Conservation (phyloP, 2,329 filamentous ascomycete genomes). For the Pezicula carpinea region DNA sequence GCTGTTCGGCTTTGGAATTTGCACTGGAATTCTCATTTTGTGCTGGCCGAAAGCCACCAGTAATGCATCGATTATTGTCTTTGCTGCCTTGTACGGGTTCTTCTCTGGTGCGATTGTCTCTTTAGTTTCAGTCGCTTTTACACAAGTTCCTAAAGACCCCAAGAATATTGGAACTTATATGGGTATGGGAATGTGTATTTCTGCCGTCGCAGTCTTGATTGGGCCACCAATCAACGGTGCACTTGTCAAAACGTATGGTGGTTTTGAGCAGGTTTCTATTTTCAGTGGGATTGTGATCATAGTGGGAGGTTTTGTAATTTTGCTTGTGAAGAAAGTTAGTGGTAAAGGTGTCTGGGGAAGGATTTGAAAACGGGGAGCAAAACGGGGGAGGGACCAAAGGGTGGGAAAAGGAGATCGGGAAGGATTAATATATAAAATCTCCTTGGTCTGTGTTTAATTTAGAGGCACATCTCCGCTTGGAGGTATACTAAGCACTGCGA, state of each 20-base stretch:
- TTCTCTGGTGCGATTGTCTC: slow-evolving; percentile 31
- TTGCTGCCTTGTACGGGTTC: slow-evolving; percentile 29
- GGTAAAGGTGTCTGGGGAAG: background rate
- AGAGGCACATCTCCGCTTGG: no score
- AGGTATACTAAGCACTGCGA: no score
- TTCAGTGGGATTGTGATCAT: slow-evolving; percentile 23
- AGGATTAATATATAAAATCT: no score
- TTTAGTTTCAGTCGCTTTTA: slow-evolving; percentile 14
- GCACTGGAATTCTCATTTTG: slow-evolving; percentile 26
- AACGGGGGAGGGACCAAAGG: no score
- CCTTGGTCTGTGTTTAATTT: no score
- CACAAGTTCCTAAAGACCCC: slow-evolving; percentile 50
- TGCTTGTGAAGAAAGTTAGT: slow-evolving; percentile 3
- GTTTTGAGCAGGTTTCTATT: slow-evolving; percentile 26
- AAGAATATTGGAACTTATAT: slow-evolving; percentile 66
- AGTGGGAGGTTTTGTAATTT: slow-evolving; percentile 8
- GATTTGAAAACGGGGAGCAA: no score
- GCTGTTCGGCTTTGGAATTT: slow-evolving; percentile 18
- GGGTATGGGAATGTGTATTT: slow-evolving; percentile 58
- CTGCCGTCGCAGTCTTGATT: slow-evolving; percentile 59
- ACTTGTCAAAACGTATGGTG: slow-evolving; percentile 46
- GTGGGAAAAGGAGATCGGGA: no score
- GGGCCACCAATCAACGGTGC: slow-evolving; percentile 65
- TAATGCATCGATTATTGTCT: slow-evolving; percentile 28
- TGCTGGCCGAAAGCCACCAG: slow-evolving; percentile 24